Base-by-base conservation (phyloP, 2,329 filamentous ascomycete genomes). In the Metarhizium humberi region DNA sequence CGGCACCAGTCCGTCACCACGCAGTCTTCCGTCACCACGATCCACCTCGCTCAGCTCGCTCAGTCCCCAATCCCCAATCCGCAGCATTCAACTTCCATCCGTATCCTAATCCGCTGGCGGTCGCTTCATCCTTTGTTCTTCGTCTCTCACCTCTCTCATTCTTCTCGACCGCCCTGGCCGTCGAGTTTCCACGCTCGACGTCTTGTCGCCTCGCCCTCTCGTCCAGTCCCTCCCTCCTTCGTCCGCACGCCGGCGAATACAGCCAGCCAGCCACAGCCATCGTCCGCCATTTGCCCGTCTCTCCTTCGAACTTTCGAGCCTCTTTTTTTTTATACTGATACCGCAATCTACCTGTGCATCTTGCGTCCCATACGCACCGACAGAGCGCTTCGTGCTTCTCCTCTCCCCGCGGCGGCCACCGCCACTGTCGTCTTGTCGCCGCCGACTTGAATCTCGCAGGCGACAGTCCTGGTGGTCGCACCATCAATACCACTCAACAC, bases 101-200 rank as follows among this genome's bases (percentile, higher is more conserved):
- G 47, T 8, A 34, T 49, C 42, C n/a, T 18, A 14, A 47, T 25
- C 54, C 54, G 54, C 54, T 55, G 54, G 54, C 58, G 57, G 58
- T 57, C 52, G 51, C 52, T 53, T 52, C 53, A 38, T 52, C 34
- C 34, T 32, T 36, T 38, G 18, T 7, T 6, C 45, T 42, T 50
- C 38, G 16, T 47, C 50, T 38, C 25, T 25, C 38, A 30, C 25
- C 50, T 40, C 30, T 47, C 16, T 16, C n/a, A 14, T n/a, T 30
- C 13, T n/a, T 8, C 29, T 48, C 32, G 25, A 11, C 34, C 32
- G 32, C 32, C 32, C 32, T 34, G 2, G 6, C 32, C 32, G 2
- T 34, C 7, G 32, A 34, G 32, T 11, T 11, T 11, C 32, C 32
- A 34, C 32, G 7, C 10, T 34, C 7, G 32, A 7, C 32, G 32